A percentile compares a stretch with the other conserved stretches of the same genome.
Conservation (phyloP, 2,329 filamentous ascomycete genomes). For the Calonectria ilicicola region DNA sequence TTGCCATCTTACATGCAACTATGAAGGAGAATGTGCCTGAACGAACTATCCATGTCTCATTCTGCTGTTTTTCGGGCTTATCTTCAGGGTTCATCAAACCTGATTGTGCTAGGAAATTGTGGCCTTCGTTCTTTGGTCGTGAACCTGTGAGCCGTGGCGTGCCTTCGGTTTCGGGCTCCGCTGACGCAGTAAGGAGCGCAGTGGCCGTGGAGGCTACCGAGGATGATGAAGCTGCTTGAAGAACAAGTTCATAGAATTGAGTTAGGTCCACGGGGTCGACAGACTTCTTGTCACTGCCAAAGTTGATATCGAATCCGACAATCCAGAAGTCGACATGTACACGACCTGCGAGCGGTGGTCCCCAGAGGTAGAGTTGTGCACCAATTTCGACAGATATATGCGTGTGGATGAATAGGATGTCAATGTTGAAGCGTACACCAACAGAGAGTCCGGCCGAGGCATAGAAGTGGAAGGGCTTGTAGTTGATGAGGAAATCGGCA, state of each 20-base stretch:
- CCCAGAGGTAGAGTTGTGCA: constrained; percentile 20
- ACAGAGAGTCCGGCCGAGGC: constrained; percentile 40
- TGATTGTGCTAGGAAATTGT: background rate
- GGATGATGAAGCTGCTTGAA: background rate
- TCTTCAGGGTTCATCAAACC: background rate
- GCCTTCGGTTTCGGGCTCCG: background rate
- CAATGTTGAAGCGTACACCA: constrained; percentile 31
- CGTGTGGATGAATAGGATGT: constrained; percentile 29
- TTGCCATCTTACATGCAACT: background rate
- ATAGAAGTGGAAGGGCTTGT: constrained; percentile 16
- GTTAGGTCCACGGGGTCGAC: background rate
- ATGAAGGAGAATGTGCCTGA: background rate
- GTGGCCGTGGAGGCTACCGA: too few species aligned
- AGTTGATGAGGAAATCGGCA: constrained; percentile 31
- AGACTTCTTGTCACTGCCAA: constrained; percentile 11
- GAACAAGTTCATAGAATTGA: background rate
- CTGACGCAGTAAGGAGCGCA: background rate
- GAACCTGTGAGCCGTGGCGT: background rate
- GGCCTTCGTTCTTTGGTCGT: background rate
- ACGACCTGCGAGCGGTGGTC: constrained; percentile 26
- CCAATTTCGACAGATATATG: constrained; percentile 32
- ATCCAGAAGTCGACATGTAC: constrained; percentile 44
- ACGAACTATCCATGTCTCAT: background rate
- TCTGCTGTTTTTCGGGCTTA: background rate
- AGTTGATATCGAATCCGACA: constrained; percentile 40